A percentile compares a stretch with the other conserved stretches of the same genome.
Conservation (phyloP, 2,329 filamentous ascomycete genomes). For the Penicillium sp. region DNA sequence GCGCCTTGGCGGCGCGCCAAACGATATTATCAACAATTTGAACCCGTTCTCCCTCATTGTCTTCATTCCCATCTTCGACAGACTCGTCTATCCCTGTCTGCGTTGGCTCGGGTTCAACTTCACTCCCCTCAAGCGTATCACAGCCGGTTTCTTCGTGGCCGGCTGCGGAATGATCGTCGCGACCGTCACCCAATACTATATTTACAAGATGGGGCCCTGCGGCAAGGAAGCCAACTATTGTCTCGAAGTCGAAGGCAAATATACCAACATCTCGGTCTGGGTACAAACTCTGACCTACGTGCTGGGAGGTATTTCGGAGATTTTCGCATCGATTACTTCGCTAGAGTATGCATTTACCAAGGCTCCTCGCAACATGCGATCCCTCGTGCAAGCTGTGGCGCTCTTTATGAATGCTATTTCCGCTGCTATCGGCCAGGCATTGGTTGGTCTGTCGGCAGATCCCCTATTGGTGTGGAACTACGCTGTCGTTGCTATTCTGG, state of each 20-base stretch:
- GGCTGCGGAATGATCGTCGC: conserved; percentile 48
- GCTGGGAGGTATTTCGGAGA: conserved; percentile 54
- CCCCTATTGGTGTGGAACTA: conserved; percentile 71
- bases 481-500: conserved; percentile 56
- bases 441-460: conserved; percentile 57
- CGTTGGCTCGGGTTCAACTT: conserved; percentile 47
- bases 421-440: conserved; percentile 64
- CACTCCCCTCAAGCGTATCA: conserved; percentile 52
- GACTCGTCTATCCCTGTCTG: conserved; percentile 49
- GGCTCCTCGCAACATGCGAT: conserved; percentile 74
- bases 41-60: conserved; percentile 52
- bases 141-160: conserved; percentile 48
- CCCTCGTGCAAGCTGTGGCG: conserved; percentile 64
- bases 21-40: conserved; percentile 53
- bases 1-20: conserved; percentile 50
- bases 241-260: conserved; percentile 37
- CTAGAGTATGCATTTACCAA: conserved; percentile 75
- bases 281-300: conserved; percentile 48
- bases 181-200: conserved; percentile 47
- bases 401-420: conserved; percentile 67
- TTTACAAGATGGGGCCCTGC: conserved; percentile 59
- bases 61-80: conserved; percentile 52
- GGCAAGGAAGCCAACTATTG: conserved; percentile 53
- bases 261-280: conserved; percentile 61
- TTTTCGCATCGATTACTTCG: conserved; percentile 56